These are phyloP conservation scores for Orbilia ellipsospora DNA, from an alignment of 2,329 filamentous ascomycete genomes.

Conservation along the genomic window DNA sequence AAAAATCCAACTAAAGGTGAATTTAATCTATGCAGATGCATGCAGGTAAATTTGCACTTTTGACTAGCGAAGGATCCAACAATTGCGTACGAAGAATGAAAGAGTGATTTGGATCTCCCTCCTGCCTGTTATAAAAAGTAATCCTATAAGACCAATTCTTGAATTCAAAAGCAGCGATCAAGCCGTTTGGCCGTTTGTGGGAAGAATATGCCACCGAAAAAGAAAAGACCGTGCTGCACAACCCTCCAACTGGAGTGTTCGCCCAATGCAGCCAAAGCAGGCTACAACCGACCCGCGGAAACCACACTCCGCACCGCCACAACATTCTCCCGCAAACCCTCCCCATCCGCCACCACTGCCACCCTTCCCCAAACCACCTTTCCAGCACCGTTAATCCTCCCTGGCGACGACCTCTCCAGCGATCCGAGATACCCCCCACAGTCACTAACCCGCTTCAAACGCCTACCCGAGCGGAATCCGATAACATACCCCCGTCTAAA, in stretches of 20 bases:
- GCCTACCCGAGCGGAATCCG: slow-evolving; percentile 65
- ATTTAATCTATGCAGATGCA: too few relatives aligned
- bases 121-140: not conserved
- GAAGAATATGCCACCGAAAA: slow-evolving; percentile 23
- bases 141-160: too few relatives aligned
- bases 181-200: too few relatives aligned
- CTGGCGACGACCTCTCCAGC: slow-evolving; percentile 69
- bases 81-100: not conserved
- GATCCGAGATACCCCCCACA: slow-evolving; percentile 69
- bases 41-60: not conserved
- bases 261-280: slow-evolving; percentile 16
- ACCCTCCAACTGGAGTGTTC: slow-evolving; percentile 23
- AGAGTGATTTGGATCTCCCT: not conserved
- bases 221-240: slow-evolving; percentile 1
- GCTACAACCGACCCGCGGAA: slow-evolving; percentile 23
- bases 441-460: slow-evolving; percentile 67
- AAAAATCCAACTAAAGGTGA: too few relatives aligned
- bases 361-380: slow-evolving; percentile 63
- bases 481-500: slow-evolving; percentile 65
- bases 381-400: slow-evolving; percentile 71
- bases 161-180: too few relatives aligned
- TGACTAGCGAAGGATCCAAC: slow-evolving; percentile 12
- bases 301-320: slow-evolving; percentile 20
- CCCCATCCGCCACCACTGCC: not conserved
- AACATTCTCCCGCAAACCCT: slow-evolving; percentile 1